Conservation (phyloP, 768 basidiomycete genomes). For the Nidula microcarpa region DNA sequence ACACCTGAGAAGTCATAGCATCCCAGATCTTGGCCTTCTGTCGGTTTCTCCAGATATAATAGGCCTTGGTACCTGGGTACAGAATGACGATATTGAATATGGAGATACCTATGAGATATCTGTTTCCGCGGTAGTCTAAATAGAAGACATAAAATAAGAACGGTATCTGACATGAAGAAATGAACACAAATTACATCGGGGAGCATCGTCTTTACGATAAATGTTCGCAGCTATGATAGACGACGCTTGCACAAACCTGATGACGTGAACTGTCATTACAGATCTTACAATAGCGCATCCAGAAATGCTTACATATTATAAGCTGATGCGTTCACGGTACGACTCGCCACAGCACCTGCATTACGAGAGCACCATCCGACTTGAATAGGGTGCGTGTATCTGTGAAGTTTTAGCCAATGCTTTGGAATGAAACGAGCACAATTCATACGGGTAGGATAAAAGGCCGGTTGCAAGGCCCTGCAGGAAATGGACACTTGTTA, state of each 20-base stretch:
- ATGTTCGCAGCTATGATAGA: constrained; percentile 49
- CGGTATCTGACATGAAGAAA: not conserved
- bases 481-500: not conserved
- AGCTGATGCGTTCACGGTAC: constrained; percentile 56
- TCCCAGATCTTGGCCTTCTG: constrained; percentile 55
- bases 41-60: constrained; percentile 57
- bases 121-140: constrained; percentile 61
- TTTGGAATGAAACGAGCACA: constrained; percentile 4
- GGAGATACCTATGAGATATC: constrained; percentile 48
- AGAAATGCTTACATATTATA: constrained; percentile 45
- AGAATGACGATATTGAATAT: constrained; percentile 46
- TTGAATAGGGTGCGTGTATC: constrained; percentile 49
- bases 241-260: constrained; percentile 21
- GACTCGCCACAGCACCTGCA: constrained; percentile 54
- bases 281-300: not conserved
- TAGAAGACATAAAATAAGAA: not conserved
- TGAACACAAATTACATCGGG: constrained; percentile 37
- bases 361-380: constrained; percentile 62
- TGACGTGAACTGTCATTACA: not conserved
- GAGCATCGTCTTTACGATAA: constrained; percentile 56
- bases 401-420: constrained; percentile 3
- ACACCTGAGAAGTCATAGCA: constrained; percentile 46
- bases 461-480: constrained; percentile 41
- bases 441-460: constrained; percentile 36
- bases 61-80: constrained; percentile 51